Conservation (phyloP, 108 stramenopile genomes). For the Nitzschia inconspicua region DNA sequence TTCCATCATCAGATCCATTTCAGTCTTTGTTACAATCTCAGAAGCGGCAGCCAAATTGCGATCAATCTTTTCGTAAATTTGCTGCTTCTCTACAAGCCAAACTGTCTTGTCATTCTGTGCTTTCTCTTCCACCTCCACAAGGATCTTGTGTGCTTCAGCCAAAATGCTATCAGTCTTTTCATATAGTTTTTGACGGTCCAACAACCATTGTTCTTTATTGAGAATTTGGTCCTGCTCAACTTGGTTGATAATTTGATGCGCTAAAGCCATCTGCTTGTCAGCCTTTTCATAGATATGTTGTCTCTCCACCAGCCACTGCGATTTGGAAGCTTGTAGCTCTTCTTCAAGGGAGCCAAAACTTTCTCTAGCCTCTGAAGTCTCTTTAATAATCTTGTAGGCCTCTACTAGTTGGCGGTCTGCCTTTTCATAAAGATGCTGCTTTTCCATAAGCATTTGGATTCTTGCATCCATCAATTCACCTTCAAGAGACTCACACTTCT, state of each 20-base stretch:
- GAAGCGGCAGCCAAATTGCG: not conserved
- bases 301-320: not conserved
- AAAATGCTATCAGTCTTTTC: not conserved
- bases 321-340: no score
- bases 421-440: constrained; percentile 1
- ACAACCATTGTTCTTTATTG: not conserved
- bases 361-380: not conserved
- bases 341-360: not conserved
- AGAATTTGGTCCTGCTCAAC: constrained; percentile 9
- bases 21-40: not conserved
- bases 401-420: not conserved
- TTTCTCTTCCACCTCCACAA: not conserved
- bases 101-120: not conserved
- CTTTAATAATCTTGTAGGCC: not conserved
- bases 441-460: not conserved
- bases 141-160: constrained; percentile 1
- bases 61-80: not conserved
- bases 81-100: constrained; percentile 1
- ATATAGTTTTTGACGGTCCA: not conserved
- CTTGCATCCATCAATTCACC: not conserved
- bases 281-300: constrained; percentile 5
- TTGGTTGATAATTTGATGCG: constrained; percentile 28
- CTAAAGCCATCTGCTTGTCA: constrained; percentile 17
- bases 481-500: no score
- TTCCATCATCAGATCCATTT: not conserved